Evolutionary conservation across 2,329 filamentous ascomycete genomes (phyloP).

Genomic region (Podosphaera fusca): DNA sequence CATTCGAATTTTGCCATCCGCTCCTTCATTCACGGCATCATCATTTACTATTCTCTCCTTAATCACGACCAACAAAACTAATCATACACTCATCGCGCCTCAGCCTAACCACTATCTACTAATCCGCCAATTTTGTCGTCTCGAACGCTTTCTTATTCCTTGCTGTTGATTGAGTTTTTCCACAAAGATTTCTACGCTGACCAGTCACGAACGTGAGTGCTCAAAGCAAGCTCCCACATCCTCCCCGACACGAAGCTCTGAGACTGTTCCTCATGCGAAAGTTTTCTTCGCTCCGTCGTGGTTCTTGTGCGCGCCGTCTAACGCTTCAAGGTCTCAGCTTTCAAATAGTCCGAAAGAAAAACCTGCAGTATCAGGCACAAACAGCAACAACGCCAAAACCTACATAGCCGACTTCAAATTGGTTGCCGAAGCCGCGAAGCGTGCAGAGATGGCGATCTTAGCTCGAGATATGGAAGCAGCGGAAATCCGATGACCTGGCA

Average conservation of each 20-base stretch:
- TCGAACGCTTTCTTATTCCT: too few relatives aligned
- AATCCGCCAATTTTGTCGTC: too few relatives aligned
- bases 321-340: not conserved
- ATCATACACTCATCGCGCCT: too few relatives aligned
- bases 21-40: too few relatives aligned
- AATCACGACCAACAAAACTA: too few relatives aligned
- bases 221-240: not conserved
- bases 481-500: conserved; percentile 6
- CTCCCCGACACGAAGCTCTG: not conserved
- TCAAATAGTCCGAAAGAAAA: not conserved
- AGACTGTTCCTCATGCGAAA: conserved; percentile 6
- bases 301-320: not conserved
- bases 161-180: too few relatives aligned
- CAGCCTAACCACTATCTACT: too few relatives aligned
- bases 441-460: conserved; percentile 73
- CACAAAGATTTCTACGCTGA: not conserved
- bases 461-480: conserved; percentile 57
- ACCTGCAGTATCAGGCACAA: not conserved
- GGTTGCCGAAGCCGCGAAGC: conserved; percentile 77
- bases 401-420: conserved; percentile 68
- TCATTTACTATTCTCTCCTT: too few relatives aligned
- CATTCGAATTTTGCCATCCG: too few relatives aligned
- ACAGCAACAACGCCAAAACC: conserved; percentile 26
- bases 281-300: not conserved
- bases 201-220: not conserved